These are phyloP conservation scores for Ramularia endophylla DNA, from an alignment of 2,329 filamentous ascomycete genomes.

Conservation along the genomic window DNA sequence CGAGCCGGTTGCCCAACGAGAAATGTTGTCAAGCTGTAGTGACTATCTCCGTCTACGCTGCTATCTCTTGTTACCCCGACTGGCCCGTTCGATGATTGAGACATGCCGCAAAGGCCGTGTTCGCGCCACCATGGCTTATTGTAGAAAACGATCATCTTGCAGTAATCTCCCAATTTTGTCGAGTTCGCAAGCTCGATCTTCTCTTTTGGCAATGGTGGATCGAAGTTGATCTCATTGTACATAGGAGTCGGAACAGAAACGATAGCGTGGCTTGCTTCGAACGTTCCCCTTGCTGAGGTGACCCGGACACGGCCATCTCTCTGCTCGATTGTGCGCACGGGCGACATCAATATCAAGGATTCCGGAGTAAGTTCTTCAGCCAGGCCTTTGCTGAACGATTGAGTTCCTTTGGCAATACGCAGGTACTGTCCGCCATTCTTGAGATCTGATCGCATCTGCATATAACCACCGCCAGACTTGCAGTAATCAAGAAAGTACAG, in stretches of 20 bases:
- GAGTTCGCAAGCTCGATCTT: slow-evolving; percentile 30
- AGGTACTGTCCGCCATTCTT: slow-evolving; percentile 51
- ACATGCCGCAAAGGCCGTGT: slow-evolving; percentile 41
- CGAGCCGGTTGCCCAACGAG: slow-evolving; percentile 34
- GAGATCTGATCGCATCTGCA: slow-evolving; percentile 49
- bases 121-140: slow-evolving; percentile 43
- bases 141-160: slow-evolving; percentile 48
- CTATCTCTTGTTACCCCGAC: slow-evolving; percentile 44
- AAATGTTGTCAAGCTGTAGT: slow-evolving; percentile 37
- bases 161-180: slow-evolving; percentile 41
- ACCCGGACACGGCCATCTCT: slow-evolving; percentile 16
- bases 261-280: slow-evolving; percentile 43
- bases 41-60: slow-evolving; percentile 22
- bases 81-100: slow-evolving; percentile 43
- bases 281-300: slow-evolving; percentile 25
- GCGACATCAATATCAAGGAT: slow-evolving; percentile 17
- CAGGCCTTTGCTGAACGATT: slow-evolving; percentile 36
- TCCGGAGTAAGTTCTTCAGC: slow-evolving; percentile 30
- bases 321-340: slow-evolving; percentile 19
- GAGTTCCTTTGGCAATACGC: slow-evolving; percentile 44
- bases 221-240: slow-evolving; percentile 43
- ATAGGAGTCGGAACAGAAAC: slow-evolving; percentile 45
- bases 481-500: slow-evolving; percentile 53
- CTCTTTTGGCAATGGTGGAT: slow-evolving; percentile 39
- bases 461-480: slow-evolving; percentile 47